phyloP scores from a whole-genome alignment of 768 basidiomycete species.

The Solioccasus polychromus region DNA sequence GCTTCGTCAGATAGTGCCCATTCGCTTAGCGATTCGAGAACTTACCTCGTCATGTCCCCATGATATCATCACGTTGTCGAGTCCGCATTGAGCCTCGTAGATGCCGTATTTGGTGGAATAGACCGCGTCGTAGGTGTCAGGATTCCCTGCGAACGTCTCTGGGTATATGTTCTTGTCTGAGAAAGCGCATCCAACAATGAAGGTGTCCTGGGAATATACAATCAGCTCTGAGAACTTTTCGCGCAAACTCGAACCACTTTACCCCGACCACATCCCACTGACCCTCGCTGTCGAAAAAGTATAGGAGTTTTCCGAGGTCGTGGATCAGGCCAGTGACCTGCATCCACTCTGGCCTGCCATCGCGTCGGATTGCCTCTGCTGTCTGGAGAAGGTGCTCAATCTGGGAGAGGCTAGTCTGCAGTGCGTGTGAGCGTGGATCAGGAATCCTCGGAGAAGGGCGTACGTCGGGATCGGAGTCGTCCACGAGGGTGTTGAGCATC shows the following conservation, averaged over 20 bases:
- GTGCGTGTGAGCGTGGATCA: constrained; percentile 9
- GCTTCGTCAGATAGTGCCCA: constrained; percentile 3
- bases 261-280: constrained; percentile 96
- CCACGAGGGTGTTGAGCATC: constrained; percentile 80
- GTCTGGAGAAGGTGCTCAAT: constrained; percentile 91
- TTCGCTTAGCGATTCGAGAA: constrained; percentile 9
- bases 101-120: constrained; percentile 74
- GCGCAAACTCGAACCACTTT: constrained; percentile 21
- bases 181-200: constrained; percentile 83
- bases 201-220: constrained; percentile 50
- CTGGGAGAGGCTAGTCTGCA: constrained; percentile 72
- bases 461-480: constrained; percentile 90
- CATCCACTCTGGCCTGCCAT: constrained; percentile 92
- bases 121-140: constrained; percentile 60
- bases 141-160: constrained; percentile 72
- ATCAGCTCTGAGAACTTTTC: background rate
- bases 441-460: background rate
- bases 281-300: constrained; percentile 80
- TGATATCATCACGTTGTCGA: constrained; percentile 84
- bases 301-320: constrained; percentile 85
- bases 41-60: constrained; percentile 91
- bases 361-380: constrained; percentile 83
- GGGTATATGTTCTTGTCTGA: constrained; percentile 82
- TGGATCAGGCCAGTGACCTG: constrained; percentile 85
- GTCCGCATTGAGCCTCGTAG: constrained; percentile 74